Conservation (phyloP, 768 basidiomycete species). For the Lactarius deliciosus region DNA sequence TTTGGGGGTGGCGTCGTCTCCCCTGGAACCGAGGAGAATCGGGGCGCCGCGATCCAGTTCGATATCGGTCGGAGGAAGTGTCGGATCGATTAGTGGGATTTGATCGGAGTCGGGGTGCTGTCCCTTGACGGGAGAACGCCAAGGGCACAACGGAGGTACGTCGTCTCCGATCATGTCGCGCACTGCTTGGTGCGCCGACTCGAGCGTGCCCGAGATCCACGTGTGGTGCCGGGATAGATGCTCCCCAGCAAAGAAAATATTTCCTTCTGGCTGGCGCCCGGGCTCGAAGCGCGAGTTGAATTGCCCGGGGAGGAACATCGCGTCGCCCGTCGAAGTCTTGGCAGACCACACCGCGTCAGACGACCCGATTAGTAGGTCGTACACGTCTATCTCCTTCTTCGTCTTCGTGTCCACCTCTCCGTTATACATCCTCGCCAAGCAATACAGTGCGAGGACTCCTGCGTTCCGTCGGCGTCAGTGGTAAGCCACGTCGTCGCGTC, state of each 20-base stretch:
- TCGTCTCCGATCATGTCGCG: background rate
- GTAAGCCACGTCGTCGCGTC: constrained; percentile 30
- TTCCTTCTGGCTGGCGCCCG: constrained; percentile 30
- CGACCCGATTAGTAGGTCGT: constrained; percentile 29
- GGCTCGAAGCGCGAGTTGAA: constrained; percentile 31
- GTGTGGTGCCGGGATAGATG: constrained; percentile 35
- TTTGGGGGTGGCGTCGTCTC: background rate
- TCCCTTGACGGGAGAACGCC: background rate
- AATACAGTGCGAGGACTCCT: constrained; percentile 29
- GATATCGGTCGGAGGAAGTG: background rate
- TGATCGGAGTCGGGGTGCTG: background rate
- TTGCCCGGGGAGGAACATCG: constrained; percentile 36
- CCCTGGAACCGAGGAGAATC: background rate
- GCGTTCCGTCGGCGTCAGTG: constrained; percentile 29
- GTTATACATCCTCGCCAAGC: constrained; percentile 30
- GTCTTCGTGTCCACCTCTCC: constrained; percentile 19
- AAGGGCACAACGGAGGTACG: background rate
- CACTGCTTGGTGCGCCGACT: constrained; percentile 11
- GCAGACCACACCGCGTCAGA: constrained; percentile 33
- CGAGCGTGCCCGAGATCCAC: constrained; percentile 35
- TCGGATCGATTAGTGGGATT: background rate
- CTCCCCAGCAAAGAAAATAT: constrained; percentile 34
- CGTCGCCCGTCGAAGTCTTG: constrained; percentile 32
- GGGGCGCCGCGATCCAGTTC: background rate
- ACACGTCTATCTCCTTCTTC: constrained; percentile 24